Conservation (phyloP, 2,329 filamentous ascomycete genomes). For the Cylindrodendrum hubeiense region DNA sequence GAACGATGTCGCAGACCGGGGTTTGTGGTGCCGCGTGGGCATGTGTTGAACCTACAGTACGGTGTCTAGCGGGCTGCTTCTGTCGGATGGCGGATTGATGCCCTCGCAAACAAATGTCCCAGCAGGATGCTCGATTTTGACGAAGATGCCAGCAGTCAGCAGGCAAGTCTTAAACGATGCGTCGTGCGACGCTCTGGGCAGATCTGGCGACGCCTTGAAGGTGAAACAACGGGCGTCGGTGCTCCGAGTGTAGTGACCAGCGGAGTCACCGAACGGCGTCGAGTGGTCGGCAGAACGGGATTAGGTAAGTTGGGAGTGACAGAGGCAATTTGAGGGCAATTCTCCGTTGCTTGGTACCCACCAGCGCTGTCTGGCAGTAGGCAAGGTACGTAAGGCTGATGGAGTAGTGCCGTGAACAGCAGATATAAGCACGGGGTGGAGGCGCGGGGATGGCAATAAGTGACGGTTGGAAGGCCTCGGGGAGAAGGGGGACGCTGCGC, state of each 20-base stretch:
- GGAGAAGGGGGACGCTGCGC: background rate
- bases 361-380: background rate
- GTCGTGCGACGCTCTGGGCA: background rate
- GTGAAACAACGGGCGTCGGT: conserved; percentile 18
- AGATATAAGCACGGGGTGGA: conserved; percentile 14
- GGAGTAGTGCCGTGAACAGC: conserved; percentile 11
- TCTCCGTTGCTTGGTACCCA: conserved; percentile 11
- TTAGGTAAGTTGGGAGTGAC: conserved; percentile 12
- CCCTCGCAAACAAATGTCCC: background rate
- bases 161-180: background rate
- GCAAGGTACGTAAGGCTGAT: conserved; percentile 15
- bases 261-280: conserved; percentile 9
- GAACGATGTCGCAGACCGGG: conserved; percentile 16
- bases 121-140: background rate
- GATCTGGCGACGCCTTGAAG: conserved; percentile 12
- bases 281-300: conserved; percentile 13
- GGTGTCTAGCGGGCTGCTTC: conserved; percentile 4
- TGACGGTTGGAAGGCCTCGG: background rate
- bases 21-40: conserved; percentile 7
- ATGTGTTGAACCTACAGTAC: conserved; percentile 10
- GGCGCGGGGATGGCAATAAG: conserved; percentile 10
- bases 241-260: conserved; percentile 15
- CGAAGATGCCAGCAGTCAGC: conserved; percentile 1
- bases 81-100: conserved; percentile 5
- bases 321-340: background rate